Conservation (phyloP, 2,329 filamentous ascomycete species). For the Colletotrichum phormii region DNA sequence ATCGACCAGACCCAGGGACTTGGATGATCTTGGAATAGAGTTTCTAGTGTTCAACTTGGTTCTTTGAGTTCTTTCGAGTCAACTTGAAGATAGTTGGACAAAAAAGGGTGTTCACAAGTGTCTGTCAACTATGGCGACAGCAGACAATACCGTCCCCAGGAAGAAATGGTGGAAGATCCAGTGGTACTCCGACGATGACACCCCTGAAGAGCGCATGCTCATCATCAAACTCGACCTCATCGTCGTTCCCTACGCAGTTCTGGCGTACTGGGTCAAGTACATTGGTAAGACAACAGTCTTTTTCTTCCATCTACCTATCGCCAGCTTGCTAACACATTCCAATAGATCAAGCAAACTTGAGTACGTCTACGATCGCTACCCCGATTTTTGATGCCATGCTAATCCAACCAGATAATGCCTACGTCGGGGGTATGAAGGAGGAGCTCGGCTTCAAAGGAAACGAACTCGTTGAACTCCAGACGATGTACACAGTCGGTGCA, state of each 20-base stretch:
- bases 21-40: background rate
- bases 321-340: background rate
- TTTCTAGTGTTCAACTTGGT: no score
- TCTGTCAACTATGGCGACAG: conserved; percentile 2
- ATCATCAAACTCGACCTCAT: conserved; percentile 56
- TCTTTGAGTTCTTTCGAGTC: background rate
- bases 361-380: background rate
- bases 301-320: no score
- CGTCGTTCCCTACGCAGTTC: conserved; percentile 48
- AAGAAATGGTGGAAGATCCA: conserved; percentile 53
- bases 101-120: background rate
- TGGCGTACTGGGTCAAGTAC: conserved; percentile 44
- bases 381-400: conserved; percentile 48
- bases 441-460: conserved; percentile 42
- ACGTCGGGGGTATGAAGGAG: conserved; percentile 42
- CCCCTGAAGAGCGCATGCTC: conserved; percentile 52
- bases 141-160: conserved; percentile 12
- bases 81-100: background rate
- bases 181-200: conserved; percentile 64
- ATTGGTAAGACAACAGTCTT: conserved; percentile 32
- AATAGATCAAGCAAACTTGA: conserved; percentile 45
- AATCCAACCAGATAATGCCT: conserved; percentile 50
- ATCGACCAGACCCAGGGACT: background rate
- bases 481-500: conserved; percentile 41
- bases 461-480: conserved; percentile 42